Evolutionary conservation across 768 basidiomycete species (phyloP), one percentile per base, ranked within the genome.

Genomic region (Candolleomyces efflorescens): DNA sequence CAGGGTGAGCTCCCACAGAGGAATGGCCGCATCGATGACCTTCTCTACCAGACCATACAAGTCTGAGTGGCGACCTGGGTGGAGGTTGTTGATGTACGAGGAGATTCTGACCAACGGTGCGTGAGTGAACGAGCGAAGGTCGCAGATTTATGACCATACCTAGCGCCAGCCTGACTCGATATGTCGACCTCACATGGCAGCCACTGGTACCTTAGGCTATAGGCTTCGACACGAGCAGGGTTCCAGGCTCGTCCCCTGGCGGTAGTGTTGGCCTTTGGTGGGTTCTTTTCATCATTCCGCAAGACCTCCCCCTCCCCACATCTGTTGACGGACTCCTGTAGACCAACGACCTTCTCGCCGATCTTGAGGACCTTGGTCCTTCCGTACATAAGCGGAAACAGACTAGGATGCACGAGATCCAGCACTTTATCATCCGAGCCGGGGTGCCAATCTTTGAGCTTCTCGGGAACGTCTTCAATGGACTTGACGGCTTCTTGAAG

Each of bases 371-470:
- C 37, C 20, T 57, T 57, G 15, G 36, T 39, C 37, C 12, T 20
- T 5, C 66, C 70, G 55, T 76, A 75, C 13, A 71, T 63, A 0
- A 78, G 41, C n/a, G 67, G 69, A 60, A 69, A 78, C 1, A 78
- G 69, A 6, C 76, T 71, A 46, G 78, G 77, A 50, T 79, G 76
- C 0, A 78, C 73, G 41, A 78, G 69, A 55, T 78, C 75, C 13
- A 78, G 72, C 0, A 79, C 78, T 46, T 71, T 73, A 1, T 67
- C 62, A 56, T 78, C 65, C 0, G 75, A 75, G 10, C 71, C 68
- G 3, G 77, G 78, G 60, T 78, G 77, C 78, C 78, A 80, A 61
- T 80, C 77, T 26, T 70, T 69, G 56, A 68, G 18, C 0, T 65
- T 58, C 2, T 68, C 70, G 0, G 73, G 69, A 2, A 74, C 66